Conservation (phyloP, 768 basidiomycete genomes). For the Cyclocybe cylindracea region DNA sequence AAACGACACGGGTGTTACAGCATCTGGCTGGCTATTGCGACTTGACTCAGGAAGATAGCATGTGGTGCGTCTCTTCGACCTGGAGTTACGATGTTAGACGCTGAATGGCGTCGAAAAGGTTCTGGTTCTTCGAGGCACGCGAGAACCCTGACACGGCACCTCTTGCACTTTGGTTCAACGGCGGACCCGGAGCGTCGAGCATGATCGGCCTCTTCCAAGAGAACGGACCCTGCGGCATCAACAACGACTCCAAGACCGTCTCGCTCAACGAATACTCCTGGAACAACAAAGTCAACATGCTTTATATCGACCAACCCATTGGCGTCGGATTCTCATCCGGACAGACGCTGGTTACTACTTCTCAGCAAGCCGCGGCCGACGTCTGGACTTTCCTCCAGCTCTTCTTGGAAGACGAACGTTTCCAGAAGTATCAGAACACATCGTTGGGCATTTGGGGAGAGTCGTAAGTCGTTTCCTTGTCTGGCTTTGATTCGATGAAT, state of each 20-base stretch:
- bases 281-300: conserved; percentile 56
- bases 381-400: conserved; percentile 66
- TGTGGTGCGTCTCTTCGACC: conserved; percentile 36
- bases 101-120: conserved; percentile 35
- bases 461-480: conserved; percentile 36
- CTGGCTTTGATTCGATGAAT: not conserved
- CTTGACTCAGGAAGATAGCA: conserved; percentile 51
- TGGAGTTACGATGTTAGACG: not conserved
- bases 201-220: conserved; percentile 76
- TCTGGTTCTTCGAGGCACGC: conserved; percentile 72
- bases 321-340: conserved; percentile 67
- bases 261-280: conserved; percentile 51
- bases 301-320: conserved; percentile 66
- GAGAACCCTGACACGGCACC: conserved; percentile 63
- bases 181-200: conserved; percentile 60
- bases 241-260: conserved; percentile 50
- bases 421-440: conserved; percentile 43
- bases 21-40: conserved; percentile 69
- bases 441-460: conserved; percentile 65
- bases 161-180: conserved; percentile 72
- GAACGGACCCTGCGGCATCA: conserved; percentile 72
- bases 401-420: conserved; percentile 57
- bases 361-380: conserved; percentile 53
- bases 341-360: conserved; percentile 46
- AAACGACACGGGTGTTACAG: conserved; percentile 64